Conservation (phyloP, 139 green algal species). For the Chlamydomonas applanata region DNA sequence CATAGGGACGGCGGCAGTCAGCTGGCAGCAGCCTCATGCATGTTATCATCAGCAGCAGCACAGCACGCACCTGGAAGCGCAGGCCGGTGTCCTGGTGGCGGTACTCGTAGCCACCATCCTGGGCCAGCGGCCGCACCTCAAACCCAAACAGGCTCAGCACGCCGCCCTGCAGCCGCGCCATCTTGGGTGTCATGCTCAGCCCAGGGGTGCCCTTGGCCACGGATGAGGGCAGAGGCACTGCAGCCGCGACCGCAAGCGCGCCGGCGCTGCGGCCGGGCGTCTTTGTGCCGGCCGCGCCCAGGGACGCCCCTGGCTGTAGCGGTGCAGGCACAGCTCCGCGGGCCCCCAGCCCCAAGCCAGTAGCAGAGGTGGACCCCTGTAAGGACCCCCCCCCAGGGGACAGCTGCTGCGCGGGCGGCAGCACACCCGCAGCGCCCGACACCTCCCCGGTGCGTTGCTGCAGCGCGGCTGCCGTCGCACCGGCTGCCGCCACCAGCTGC, state of each 20-base stretch:
- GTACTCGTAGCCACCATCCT: slow-evolving; percentile 4
- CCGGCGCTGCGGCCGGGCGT: slow-evolving; percentile 1
- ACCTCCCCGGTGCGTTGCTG: neutral
- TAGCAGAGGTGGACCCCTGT: too few species aligned
- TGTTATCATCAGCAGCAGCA: too few species aligned
- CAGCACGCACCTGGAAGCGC: slow-evolving; percentile 7
- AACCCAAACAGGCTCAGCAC: slow-evolving; percentile 10
- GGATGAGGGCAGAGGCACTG: neutral
- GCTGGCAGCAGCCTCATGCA: too few species aligned
- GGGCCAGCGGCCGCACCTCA: neutral
- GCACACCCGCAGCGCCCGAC: neutral
- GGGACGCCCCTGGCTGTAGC: too few species aligned
- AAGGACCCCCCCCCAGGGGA: neutral
- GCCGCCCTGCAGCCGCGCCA: slow-evolving; percentile 5
- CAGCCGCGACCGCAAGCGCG: neutral
- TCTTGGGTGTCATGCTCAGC: slow-evolving; percentile 10
- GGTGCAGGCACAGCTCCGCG: too few species aligned
- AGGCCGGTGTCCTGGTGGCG: neutral
- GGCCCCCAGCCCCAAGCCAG: too few species aligned
- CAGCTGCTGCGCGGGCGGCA: neutral
- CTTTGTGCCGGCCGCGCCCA: neutral
- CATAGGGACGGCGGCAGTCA: too few species aligned
- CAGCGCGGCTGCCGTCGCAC: neutral
- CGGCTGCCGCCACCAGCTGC: neutral
- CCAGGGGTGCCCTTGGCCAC: neutral